Base-by-base conservation (phyloP, 768 basidiomycete genomes). In the Lyophyllum atratum region DNA sequence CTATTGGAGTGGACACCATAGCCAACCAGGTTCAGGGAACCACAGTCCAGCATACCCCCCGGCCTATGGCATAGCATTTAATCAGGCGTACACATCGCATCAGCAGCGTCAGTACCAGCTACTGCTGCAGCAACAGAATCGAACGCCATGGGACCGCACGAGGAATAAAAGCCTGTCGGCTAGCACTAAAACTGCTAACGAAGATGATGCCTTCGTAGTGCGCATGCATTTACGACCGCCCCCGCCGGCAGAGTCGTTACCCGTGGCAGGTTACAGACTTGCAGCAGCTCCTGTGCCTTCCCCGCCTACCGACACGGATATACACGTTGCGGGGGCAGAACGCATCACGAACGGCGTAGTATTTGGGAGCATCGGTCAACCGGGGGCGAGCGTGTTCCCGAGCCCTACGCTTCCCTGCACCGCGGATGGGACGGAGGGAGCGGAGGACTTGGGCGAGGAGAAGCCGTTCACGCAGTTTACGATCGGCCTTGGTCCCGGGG, bases 341-440 rank as follows among this genome's bases (percentile, higher is more conserved):
- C 19, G 33, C 37, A 33, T 26, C 22, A 26, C 9, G 22, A 21
- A 50, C 49, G 28, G 52, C 49, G 75, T 85, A 39, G 72, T 82
- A 5, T 85, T 85, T 64, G 85, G 85, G 7, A 83, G 78, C 52
- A 82, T 84, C 53, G 70, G 68, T 37, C 55, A 69, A 22, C 58
- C 66, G 2, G 75, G 68, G 0, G 56, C 68, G 17, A 65, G 62
- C 34, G 53, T 64, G 40, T 68, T 60, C 42, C 68, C 70, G 5
- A 69, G 66, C 59, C 65, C 69, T 7, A 54, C 56, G 3, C 56
- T 58, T 2, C 45, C 10, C 15, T 12, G 40, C 25, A 42, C 24
- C 8, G 21, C 11, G 40, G 50, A 25, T 24, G 49, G 48, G 19
- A 50, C 39, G 14, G 54, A 56, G 22, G 44, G 40, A 28, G 56